phyloP scores from a whole-genome alignment of 805 yeast species.

The Lipomyces mesembrius region DNA sequence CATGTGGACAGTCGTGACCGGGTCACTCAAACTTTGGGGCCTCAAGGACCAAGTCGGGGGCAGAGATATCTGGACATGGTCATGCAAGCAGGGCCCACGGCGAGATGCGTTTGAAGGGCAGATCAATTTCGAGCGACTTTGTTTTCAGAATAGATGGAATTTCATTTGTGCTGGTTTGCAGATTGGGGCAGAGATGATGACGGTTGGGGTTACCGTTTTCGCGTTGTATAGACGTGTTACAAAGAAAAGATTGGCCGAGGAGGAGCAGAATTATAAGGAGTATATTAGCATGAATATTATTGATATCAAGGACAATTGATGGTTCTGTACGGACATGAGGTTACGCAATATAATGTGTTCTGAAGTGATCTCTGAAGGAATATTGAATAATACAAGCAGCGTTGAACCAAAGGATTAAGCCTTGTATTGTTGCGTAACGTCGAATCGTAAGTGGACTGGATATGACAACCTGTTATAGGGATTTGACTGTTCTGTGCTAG shows the following conservation, averaged over 20 bases:
- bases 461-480: no score
- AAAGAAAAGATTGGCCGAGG: background rate
- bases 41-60: background rate
- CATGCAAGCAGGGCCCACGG: constrained; percentile 1
- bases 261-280: background rate
- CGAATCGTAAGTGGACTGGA: no score
- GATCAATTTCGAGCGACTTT: background rate
- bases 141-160: background rate
- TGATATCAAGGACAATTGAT: background rate
- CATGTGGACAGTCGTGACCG: constrained; percentile 7
- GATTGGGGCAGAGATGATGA: background rate
- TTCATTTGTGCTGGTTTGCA: background rate
- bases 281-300: background rate
- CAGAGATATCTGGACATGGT: constrained; percentile 2
- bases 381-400: no score
- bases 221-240: background rate
- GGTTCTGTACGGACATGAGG: background rate
- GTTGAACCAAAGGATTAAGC: no score
- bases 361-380: no score
- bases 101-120: background rate
- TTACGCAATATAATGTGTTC: background rate
- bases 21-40: constrained; percentile 5
- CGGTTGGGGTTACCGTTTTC: background rate
- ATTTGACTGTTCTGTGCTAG: no score
- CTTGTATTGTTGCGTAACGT: no score